These are phyloP conservation scores for Cryptococcus sp. DNA, from an alignment of 1,284 basidiomycete species.

Conservation along the genomic window DNA sequence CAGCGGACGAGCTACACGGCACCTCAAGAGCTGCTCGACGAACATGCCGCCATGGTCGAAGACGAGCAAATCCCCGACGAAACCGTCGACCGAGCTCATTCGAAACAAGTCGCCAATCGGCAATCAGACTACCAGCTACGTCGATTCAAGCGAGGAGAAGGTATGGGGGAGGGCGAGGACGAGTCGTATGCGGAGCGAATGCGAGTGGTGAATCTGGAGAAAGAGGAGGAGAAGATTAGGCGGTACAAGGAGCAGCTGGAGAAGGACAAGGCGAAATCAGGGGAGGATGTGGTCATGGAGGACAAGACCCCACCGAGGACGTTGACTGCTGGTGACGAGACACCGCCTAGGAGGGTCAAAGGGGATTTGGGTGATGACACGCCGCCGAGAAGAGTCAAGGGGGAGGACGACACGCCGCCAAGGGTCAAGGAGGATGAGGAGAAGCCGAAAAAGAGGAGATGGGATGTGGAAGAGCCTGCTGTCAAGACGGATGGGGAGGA, in stretches of 20 bases:
- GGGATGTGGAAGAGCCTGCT: constrained; percentile 60
- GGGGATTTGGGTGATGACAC: constrained; percentile 39
- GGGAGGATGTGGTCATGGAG: constrained; percentile 60
- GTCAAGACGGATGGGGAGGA: constrained; percentile 44
- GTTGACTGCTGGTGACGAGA: constrained; percentile 18
- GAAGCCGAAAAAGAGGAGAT: constrained; percentile 69
- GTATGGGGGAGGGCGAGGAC: constrained; percentile 57
- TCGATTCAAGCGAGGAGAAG: constrained; percentile 69
- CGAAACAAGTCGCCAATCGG: constrained; percentile 86
- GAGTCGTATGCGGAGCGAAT: constrained; percentile 92
- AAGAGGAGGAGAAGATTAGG: constrained; percentile 83
- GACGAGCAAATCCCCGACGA: constrained; percentile 88
- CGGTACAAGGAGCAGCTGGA: constrained; percentile 78
- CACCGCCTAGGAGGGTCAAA: constrained; percentile 25
- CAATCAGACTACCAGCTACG: constrained; percentile 95
- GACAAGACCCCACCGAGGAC: constrained; percentile 59
- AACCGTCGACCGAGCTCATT: constrained; percentile 84
- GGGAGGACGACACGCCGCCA: constrained; percentile 24
- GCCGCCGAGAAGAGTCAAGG: constrained; percentile 21
- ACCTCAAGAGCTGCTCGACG: constrained; percentile 89
- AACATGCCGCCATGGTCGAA: constrained; percentile 87
- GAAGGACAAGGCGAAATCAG: constrained; percentile 67
- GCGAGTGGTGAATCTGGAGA: constrained; percentile 83
- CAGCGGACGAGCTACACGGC: constrained; percentile 82
- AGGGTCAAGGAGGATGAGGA: constrained; percentile 34